Conservation (phyloP, 139 green algal genomes). For the Auxenochlorella pyrenoidosa region DNA sequence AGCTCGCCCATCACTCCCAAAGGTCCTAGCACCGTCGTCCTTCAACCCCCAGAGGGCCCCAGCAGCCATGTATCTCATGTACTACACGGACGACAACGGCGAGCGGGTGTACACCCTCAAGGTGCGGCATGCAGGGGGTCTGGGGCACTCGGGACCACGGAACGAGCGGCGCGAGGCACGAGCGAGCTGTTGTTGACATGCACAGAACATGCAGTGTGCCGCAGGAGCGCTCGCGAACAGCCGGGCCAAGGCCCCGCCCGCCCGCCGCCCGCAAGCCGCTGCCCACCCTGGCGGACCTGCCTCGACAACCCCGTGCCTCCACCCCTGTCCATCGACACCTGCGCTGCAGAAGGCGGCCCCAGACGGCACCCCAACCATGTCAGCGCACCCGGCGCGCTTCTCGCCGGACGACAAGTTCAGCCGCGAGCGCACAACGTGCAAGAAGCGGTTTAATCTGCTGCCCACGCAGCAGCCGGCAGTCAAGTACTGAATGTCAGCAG, state of each 20-base stretch:
- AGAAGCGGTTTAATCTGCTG: conserved; percentile 95
- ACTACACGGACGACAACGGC: conserved; percentile 89
- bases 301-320: not conserved
- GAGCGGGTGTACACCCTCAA: conserved; percentile 95
- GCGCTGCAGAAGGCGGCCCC: conserved; percentile 81
- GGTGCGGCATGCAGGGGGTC: conserved; percentile 54
- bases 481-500: conserved; percentile 51
- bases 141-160: not conserved
- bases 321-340: not conserved
- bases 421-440: conserved; percentile 89
- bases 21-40: not conserved
- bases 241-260: too few relatives aligned
- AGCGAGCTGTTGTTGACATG: not conserved
- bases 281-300: too few relatives aligned
- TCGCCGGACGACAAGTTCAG: conserved; percentile 99
- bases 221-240: too few relatives aligned
- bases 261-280: too few relatives aligned
- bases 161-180: not conserved
- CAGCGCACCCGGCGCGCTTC: conserved; percentile 94
- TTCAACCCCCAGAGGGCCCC: not conserved
- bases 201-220: too few relatives aligned
- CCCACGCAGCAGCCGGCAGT: conserved; percentile 83
- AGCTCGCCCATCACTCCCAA: not conserved
- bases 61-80: conserved; percentile 96
- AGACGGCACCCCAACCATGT: conserved; percentile 85